These are phyloP conservation scores for Uncinocarpus reesii DNA, from an alignment of 2,329 filamentous ascomycete genomes.

Conservation along the genomic window DNA sequence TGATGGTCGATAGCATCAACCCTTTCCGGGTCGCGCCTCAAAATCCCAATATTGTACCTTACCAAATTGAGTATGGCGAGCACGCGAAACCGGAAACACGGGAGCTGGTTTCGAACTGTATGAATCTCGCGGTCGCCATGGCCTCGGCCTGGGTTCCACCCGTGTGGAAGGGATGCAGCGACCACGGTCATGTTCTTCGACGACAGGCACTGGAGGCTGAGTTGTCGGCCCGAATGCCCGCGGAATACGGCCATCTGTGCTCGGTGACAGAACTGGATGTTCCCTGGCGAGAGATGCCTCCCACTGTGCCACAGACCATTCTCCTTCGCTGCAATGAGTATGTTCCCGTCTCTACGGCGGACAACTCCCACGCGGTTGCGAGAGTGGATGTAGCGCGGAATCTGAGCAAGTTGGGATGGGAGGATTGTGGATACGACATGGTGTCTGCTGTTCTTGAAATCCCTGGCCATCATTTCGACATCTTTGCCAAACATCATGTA, in stretches of 20 bases:
- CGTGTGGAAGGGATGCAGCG: slow-evolving; percentile 14
- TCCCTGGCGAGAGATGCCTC: slow-evolving; percentile 3
- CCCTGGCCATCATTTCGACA: slow-evolving; percentile 19
- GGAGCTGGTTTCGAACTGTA: slow-evolving; percentile 12
- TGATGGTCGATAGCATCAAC: slow-evolving; percentile 20
- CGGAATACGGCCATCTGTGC: slow-evolving; percentile 2
- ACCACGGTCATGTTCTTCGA: slow-evolving; percentile 1
- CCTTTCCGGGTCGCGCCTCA: slow-evolving; percentile 1
- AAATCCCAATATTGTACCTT: slow-evolving; percentile 3
- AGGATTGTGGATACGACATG: slow-evolving; percentile 17
- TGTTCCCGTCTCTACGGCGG: slow-evolving; percentile 13
- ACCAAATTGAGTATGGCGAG: slow-evolving; percentile 12
- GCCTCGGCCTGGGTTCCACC: slow-evolving; percentile 16
- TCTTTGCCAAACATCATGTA: slow-evolving; percentile 18
- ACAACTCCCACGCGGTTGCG: slow-evolving; percentile 10
- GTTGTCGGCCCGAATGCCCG: slow-evolving; percentile 10
- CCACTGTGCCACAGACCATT: slow-evolving; percentile 12
- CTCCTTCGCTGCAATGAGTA: slow-evolving; percentile 18
- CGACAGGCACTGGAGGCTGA: slow-evolving; percentile 13
- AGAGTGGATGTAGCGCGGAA: slow-evolving; percentile 18
- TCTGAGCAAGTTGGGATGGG: slow-evolving; percentile 17
- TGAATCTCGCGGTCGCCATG: slow-evolving; percentile 14
- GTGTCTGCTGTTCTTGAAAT: slow-evolving; percentile 16
- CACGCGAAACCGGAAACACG: slow-evolving; percentile 15
- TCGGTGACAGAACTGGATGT: slow-evolving; percentile 6